These are phyloP conservation scores for Solanum lignicaule DNA, from an alignment of 257 asterid genomes.

Conservation along the genomic window DNA sequence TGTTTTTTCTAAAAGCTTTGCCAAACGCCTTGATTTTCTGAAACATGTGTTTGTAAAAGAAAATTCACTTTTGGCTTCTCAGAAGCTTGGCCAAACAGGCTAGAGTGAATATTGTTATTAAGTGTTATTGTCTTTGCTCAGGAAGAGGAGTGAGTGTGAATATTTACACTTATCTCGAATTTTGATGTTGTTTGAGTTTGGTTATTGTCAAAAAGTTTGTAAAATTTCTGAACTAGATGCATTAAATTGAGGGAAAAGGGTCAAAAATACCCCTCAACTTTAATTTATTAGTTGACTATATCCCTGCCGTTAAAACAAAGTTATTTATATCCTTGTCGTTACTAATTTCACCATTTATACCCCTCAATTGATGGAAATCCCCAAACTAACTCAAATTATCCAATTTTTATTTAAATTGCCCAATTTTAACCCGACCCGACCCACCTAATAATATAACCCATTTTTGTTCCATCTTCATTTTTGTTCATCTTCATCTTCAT, in stretches of 20 bases:
- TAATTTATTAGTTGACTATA: too few relatives aligned
- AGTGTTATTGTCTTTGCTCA: background rate
- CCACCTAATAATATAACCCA: too few relatives aligned
- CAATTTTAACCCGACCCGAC: too few relatives aligned
- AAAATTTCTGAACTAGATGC: background rate
- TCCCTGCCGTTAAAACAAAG: too few relatives aligned
- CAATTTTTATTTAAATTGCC: too few relatives aligned
- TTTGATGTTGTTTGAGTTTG: background rate
- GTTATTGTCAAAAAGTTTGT: background rate
- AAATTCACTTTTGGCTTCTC: background rate
- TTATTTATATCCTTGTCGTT: too few relatives aligned
- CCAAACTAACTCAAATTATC: too few relatives aligned
- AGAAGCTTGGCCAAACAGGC: background rate
- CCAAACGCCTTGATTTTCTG: background rate
- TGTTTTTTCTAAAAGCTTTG: background rate
- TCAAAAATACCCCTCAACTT: too few relatives aligned
- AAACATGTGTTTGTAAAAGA: background rate
- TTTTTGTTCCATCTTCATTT: too few relatives aligned
- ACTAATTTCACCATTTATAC: too few relatives aligned
- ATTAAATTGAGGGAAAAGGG: background rate
- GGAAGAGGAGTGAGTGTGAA: background rate
- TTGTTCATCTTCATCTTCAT: too few relatives aligned
- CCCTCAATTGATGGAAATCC: too few relatives aligned
- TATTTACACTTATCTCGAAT: background rate
- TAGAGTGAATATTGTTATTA: background rate